Percentiles rank a stretch among this genome's conserved stretches.
Evolutionary conservation across 139 green algal species (phyloP).

Genomic region (Tetraselmis striata): DNA sequence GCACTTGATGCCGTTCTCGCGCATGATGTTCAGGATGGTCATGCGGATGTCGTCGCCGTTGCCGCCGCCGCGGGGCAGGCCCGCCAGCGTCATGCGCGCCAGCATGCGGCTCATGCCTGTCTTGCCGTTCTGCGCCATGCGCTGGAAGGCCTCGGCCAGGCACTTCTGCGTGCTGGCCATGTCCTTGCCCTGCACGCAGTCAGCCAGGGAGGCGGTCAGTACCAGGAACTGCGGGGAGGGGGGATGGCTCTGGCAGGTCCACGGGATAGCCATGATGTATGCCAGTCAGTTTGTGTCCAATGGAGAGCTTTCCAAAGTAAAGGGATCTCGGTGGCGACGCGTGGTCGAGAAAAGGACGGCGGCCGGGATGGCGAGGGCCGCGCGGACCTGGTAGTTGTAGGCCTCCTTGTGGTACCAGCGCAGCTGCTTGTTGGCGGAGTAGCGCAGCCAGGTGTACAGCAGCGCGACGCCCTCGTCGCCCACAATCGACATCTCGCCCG

Average conservation of each 20-base stretch:
- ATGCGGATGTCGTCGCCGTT: conserved; percentile 85
- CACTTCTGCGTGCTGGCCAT: conserved; percentile 80
- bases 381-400: background rate
- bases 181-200: conserved; percentile 70
- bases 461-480: conserved; percentile 56
- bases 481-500: conserved; percentile 43
- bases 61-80: conserved; percentile 75
- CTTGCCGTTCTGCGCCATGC: conserved; percentile 49
- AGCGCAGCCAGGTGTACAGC: conserved; percentile 74
- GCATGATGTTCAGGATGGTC: conserved; percentile 92
- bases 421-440: conserved; percentile 63
- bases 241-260: background rate
- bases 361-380: too few species aligned
- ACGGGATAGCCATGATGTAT: background rate
- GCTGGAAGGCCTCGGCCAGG: conserved; percentile 39
- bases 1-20: conserved; percentile 73
- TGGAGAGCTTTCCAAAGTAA: background rate
- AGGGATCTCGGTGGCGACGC: background rate
- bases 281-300: background rate
- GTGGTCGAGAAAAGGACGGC: background rate
- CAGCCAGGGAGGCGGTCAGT: too few species aligned
- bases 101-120: conserved; percentile 52
- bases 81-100: conserved; percentile 55
- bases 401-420: conserved; percentile 47
- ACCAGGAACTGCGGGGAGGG: background rate